A percentile compares a stretch with the other conserved stretches of the same genome.
phyloP scores from a whole-genome alignment of 139 green algal species.

The Mesotaenium endlicherianum region DNA sequence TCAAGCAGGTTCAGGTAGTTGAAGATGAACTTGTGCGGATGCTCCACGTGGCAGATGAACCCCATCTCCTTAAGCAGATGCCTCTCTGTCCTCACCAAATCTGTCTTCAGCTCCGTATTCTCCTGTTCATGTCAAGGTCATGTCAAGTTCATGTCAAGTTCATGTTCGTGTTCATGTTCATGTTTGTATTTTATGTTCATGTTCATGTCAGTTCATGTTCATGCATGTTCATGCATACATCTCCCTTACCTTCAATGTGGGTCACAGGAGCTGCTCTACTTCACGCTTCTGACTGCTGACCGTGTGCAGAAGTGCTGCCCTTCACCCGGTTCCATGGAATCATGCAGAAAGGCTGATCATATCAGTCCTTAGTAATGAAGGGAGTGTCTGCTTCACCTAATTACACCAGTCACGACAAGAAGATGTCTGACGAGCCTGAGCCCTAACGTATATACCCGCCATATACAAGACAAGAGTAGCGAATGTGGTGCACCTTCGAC shows the following conservation, averaged over 20 bases:
- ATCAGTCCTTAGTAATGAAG: background rate
- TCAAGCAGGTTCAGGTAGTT: constrained; percentile 72
- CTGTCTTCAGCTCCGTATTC: constrained; percentile 59
- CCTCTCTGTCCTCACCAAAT: constrained; percentile 67
- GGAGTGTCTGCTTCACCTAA: background rate
- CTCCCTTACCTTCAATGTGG: too few relatives aligned
- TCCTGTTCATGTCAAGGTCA: too few relatives aligned
- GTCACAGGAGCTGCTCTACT: too few relatives aligned
- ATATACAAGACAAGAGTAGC: background rate
- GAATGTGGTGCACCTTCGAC: constrained; percentile 52
- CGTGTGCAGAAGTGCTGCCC: too few relatives aligned
- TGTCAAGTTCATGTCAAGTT: too few relatives aligned
- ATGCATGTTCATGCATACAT: too few relatives aligned
- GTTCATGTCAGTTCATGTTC: too few relatives aligned
- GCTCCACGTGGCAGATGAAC: constrained; percentile 83
- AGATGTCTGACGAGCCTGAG: background rate
- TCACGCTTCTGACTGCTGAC: too few relatives aligned
- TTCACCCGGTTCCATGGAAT: too few relatives aligned
- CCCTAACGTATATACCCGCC: background rate
- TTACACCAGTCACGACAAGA: background rate
- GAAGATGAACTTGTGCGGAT: constrained; percentile 88
- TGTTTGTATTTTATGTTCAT: too few relatives aligned
- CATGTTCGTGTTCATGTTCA: too few relatives aligned
- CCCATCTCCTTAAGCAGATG: constrained; percentile 79
- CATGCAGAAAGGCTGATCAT: background rate